A percentile compares a stretch with the other conserved stretches of the same genome.
These are phyloP conservation scores for Termitomyces sp. DNA, from an alignment of 768 basidiomycete genomes.

Conservation along the genomic window DNA sequence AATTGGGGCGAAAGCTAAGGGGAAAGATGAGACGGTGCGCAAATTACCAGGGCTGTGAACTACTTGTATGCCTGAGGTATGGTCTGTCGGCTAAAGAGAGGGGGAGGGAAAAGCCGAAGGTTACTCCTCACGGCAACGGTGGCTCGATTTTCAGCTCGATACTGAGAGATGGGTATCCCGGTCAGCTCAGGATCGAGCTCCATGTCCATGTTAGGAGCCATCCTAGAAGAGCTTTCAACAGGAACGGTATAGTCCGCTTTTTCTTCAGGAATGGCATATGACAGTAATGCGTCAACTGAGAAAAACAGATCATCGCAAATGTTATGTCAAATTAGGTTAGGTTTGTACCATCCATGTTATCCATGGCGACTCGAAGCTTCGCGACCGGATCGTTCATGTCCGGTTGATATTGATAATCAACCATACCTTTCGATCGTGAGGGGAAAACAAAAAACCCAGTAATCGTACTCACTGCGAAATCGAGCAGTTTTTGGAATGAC, in stretches of 20 bases:
- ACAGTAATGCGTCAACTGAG: constrained; percentile 66
- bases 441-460: background rate
- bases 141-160: background rate
- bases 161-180: constrained; percentile 14
- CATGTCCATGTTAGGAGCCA: constrained; percentile 21
- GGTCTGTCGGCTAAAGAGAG: constrained; percentile 78
- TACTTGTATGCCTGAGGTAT: constrained; percentile 83
- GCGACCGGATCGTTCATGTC: constrained; percentile 65
- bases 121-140: constrained; percentile 38
- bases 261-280: constrained; percentile 67
- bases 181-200: constrained; percentile 50
- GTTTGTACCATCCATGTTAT: constrained; percentile 74
- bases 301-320: background rate
- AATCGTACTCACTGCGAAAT: constrained; percentile 70
- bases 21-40: background rate
- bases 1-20: constrained; percentile 70
- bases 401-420: constrained; percentile 88
- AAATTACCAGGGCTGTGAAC: constrained; percentile 12
- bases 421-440: constrained; percentile 62
- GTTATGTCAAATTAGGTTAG: background rate
- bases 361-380: constrained; percentile 68
- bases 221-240: constrained; percentile 14
- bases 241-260: constrained; percentile 54
- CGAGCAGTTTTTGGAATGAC: constrained; percentile 77
- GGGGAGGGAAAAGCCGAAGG: constrained; percentile 80